These are phyloP conservation scores for Cicer chorassanicum DNA, from an alignment of 306 rosid species.

Conservation along the genomic window DNA sequence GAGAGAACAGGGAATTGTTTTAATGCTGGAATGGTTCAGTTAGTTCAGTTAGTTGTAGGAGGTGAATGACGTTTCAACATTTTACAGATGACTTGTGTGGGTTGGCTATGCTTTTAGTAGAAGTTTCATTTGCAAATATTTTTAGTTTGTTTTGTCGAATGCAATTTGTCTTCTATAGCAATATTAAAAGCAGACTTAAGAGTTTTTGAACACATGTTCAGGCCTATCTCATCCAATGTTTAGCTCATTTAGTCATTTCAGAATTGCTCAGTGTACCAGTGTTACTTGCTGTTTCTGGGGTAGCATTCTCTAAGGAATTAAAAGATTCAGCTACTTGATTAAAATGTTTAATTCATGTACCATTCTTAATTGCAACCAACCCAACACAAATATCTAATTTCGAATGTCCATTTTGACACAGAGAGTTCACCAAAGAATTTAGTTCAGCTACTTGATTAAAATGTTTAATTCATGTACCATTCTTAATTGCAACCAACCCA, in stretches of 20 bases:
- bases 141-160: not conserved
- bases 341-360: not conserved
- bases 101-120: not conserved
- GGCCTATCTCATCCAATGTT: not conserved
- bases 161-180: not conserved
- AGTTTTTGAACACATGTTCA: not conserved
- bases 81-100: not conserved
- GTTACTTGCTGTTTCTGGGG: not conserved
- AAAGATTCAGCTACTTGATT: not conserved
- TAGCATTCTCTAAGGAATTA: not conserved
- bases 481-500: too few relatives aligned
- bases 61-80: slow-evolving; percentile 11
- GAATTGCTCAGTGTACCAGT: not conserved
- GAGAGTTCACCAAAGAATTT: too few relatives aligned
- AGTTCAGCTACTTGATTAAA: too few relatives aligned
- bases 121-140: not conserved
- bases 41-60: not conserved
- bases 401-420: too few relatives aligned
- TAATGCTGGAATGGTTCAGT: not conserved
- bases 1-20: not conserved
- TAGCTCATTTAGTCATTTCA: not conserved
- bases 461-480: not conserved
- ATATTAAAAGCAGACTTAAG: slow-evolving; percentile 6
- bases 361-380: too few relatives aligned
- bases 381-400: too few relatives aligned